Evolutionary conservation across 331 rosid species (phyloP), one percentile per base, ranked within the genome.

Genomic region (Dryas integrifolia): DNA sequence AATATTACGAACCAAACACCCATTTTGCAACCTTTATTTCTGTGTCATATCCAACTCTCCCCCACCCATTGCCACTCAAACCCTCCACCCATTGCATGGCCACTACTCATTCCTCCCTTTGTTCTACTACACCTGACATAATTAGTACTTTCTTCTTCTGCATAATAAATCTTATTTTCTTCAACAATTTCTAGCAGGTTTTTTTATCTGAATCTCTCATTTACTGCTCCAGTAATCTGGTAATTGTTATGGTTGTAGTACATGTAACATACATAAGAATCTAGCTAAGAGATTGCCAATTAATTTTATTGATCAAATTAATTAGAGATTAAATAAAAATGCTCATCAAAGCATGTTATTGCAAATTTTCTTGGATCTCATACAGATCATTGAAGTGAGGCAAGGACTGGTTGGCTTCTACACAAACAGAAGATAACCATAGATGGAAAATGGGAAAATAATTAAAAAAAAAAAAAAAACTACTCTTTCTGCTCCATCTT

Each of bases 21-120:
- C 44, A 81, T 82, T 78, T 70, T 18, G 47, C 74, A 64, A 55
- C 83, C 73, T 79, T 82, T 76, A 79, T 82, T 77, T 81, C 78
- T 70, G 57, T 75, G 82, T 81, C 93, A 80, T 78, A 75, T 79
- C 81, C 85, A 80, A 70, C 85, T 80, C 82, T 72, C 50, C 76
- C 73, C 77, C 73, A 67, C 82, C 81, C 76, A 82, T 61, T 43
- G 53, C 88, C 88, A 74, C 69, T 82, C 79, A 50, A 50, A 4
- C 45, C 48, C 78, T 70, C 79, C 75, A 70, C 81, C 79, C 85
- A 81, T 61, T 65, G 52, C 86, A 58, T 58, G 48, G 58, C 30
- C 85, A 74, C 67, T 76, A 73, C 61, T 16, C 46, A 26, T 21
- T 9, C 69, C 47, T 59, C 56, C 41, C 46, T 67, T 58, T 72